Evolutionary conservation across 305 asterid genomes (phyloP), one percentile per base, ranked within the genome.

Genomic region (Fraxinus dipetala): DNA sequence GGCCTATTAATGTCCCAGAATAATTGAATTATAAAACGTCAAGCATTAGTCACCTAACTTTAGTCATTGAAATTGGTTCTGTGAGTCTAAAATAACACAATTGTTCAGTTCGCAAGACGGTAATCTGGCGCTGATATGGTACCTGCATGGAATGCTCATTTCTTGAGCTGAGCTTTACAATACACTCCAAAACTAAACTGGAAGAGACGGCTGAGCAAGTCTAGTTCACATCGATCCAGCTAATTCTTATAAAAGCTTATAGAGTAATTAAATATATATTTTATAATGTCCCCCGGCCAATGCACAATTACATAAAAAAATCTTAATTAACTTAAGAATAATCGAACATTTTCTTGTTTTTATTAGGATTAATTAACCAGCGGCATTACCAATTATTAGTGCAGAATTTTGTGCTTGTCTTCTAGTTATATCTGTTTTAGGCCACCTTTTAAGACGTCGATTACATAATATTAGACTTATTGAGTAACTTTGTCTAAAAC

Each of bases 271-370:
- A 5, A 9, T 24, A 65, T 11, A 3, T 7, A 22, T 54, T 54
- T 54, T 63, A 63, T 8, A 63, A 63, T 24, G 72, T 63, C 34
- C 34, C 65, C 73, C 36, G 74, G 36, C 74, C 38, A 67, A 67
- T 28, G 36, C 20, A 67, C 38, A 67, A 13, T 10, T 28, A 67
- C 9, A 26, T 32, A 31, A 30, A 30, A 70, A 13, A 31, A 67
- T 16, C 22, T 30, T 70, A 16, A 31, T 16, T 40, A 32, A 54
- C 80, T 28, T 83, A 61, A 61, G 86, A 79, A 74, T 83, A 73
- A 83, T 59, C 85, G 83, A 59, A 16, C 74, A 28, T 35, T 56
- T 34, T 32, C 67, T 81, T 81, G 80, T 78, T 61, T 70, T 84
- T 59, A 76, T 38, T 14, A 38, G 56, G 38, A 77, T 51, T 81